Base-by-base conservation (phyloP, 176 grass and related monocot genomes). In the Phoenix roebelenii region DNA sequence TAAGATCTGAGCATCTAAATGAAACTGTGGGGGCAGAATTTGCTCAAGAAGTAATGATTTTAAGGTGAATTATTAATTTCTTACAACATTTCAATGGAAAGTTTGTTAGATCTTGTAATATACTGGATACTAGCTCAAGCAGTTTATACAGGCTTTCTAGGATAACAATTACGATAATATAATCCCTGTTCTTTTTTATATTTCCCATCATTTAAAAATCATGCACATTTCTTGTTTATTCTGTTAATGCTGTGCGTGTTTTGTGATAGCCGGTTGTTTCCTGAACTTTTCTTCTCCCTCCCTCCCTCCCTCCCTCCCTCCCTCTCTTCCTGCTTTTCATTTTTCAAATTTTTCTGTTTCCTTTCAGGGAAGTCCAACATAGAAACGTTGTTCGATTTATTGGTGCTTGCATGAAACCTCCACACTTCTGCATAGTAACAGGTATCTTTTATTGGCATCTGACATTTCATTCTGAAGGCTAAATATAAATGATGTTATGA, bases 381-480 rank as follows among this genome's bases (percentile, higher is more conserved):
- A 76, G 70, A 57, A 98, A 98, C 80, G 82, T 98, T 83, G 94
- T 98, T 72, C 76, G 85, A 52, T 98, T 98, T 76, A 85, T 98
- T 74, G 94, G 94, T 64, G 94, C 88, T 3, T 98, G 88, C 70
- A 98, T 76, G 52, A 98, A 92, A 72, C 70, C 85, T 64, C 88
- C 94, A 16, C 85, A 98, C 20, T 88, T 85, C 68, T 98, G 63
- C 73, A 89, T 98, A 69, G 78, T 92, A 73, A 93, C 94, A 83
- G 92, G 87, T 97, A 58, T 75, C 29, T 69, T 73, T 68, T 73
- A 15, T 48, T 71, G 54, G 4, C 17, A 5, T 72, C 18, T 52
- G 4, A 18, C 28, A 1, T 28, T 30, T 61, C 5, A 30, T 19
- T n/a, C 3, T 61, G 57, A 3, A 48, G 53, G 52, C 51, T 5